Percentiles rank a stretch among this genome's conserved stretches.
Conservation (phyloP, 192 early-diverging fungal genomes). For the Coemansia reversa region DNA sequence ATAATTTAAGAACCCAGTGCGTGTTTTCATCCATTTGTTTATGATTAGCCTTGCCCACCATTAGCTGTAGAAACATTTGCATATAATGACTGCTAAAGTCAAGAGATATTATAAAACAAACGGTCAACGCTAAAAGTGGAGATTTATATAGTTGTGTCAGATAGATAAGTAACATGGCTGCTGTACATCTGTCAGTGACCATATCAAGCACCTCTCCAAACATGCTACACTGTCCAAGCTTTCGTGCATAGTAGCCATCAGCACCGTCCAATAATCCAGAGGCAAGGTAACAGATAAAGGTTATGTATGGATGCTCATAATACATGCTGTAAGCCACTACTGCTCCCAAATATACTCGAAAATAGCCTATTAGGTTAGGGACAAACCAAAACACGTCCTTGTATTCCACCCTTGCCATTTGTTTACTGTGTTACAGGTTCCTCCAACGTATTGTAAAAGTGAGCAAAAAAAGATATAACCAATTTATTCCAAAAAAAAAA, state of each 20-base stretch:
- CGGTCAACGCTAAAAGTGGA: conserved; percentile 62
- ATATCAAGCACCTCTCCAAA: conserved; percentile 99
- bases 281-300: conserved; percentile 76
- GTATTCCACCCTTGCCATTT: conserved; percentile 25
- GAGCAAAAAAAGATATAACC: too few relatives aligned
- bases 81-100: conserved; percentile 97
- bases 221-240: conserved; percentile 89
- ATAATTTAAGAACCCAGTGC: conserved; percentile 78
- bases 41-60: conserved; percentile 82
- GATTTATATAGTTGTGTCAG: conserved; percentile 68
- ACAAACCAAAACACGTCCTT: conserved; percentile 43
- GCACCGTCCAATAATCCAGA: conserved; percentile 70
- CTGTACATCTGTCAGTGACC: conserved; percentile 96
- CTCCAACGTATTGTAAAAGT: too few relatives aligned
- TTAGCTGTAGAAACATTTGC: conserved; percentile 95
- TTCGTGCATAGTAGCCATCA: conserved; percentile 91
- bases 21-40: conserved; percentile 77
- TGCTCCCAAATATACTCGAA: conserved; percentile 75
- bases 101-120: conserved; percentile 88
- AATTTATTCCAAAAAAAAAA: not conserved
- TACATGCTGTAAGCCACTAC: conserved; percentile 77
- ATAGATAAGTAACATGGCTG: conserved; percentile 86
- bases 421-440: too few relatives aligned
- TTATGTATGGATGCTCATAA: conserved; percentile 60
- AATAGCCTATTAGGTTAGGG: conserved; percentile 69